Evolutionary conservation across 805 yeast genomes (phyloP), one percentile per base, ranked within the genome.

Genomic region (Saturnispora diversa): DNA sequence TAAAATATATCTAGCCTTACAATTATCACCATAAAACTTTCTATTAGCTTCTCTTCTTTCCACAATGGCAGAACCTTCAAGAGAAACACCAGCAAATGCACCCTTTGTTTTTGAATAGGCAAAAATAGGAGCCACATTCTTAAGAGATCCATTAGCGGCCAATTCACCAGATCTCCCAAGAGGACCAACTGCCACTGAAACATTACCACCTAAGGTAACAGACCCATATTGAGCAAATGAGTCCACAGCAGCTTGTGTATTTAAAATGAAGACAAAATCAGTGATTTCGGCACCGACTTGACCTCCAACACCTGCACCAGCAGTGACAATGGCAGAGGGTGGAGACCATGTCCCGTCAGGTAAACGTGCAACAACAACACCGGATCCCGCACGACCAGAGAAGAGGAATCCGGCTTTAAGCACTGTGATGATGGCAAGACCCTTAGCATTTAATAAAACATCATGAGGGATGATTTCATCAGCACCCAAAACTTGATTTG

Each of bases 221-320:
- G 96, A 84, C 4, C 98, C 98, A 49, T 81, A 75, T 59, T 87
- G 95, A 11, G 97, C 86, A 63, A 90, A 90, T 9, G 96, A 78
- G 47, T 83, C 85, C 35, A 90, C 98, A 2, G 98, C 97, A 2
- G 87, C 75, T 38, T 75, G 70, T 11, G 84, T 76, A 65, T 92
- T 90, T 49, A 90, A 71, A 45, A 92, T 88, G 59, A 90, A 90
- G 22, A 90, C 96, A 56, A 90, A 90, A 65, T 90, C 97, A 2
- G 98, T 90, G 54, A 90, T 67, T 59, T 90, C 98, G 7, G 95
- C 88, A 31, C 98, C 98, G 49, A 92, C 75, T 66, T 87, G 94
- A 32, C 98, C 98, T 44, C 98, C 98, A 6, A 92, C 97, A 55
- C 98, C 97, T 4, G 97, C 97, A 52, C 97, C 98, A 3, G 95